These are phyloP conservation scores for Globisporangium radiosum DNA, from an alignment of 352 stramenopile genomes.

Conservation along the genomic window DNA sequence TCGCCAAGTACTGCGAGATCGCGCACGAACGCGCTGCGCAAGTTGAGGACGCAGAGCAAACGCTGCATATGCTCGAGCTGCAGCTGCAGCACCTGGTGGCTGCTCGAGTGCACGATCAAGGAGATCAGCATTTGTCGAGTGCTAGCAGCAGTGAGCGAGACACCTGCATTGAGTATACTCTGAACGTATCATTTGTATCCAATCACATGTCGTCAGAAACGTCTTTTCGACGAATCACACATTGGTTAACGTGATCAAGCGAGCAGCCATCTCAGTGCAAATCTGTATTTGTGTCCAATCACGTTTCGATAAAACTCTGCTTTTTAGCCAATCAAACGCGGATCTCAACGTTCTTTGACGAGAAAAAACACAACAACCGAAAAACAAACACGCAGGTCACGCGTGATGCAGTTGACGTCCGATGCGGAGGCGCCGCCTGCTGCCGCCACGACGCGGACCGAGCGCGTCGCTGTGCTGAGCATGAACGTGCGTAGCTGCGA, in stretches of 20 bases:
- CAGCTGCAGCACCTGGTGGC: slow-evolving; percentile 18
- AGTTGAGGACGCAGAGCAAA: slow-evolving; percentile 32
- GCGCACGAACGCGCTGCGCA: slow-evolving; percentile 27
- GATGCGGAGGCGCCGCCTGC: slow-evolving; percentile 2
- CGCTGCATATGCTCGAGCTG: slow-evolving; percentile 29
- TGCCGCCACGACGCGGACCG: slow-evolving; percentile 14
- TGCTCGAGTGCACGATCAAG: background rate
- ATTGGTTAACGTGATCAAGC: background rate
- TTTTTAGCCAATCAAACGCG: too few relatives aligned
- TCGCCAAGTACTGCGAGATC: slow-evolving; percentile 27
- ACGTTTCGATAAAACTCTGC: too few relatives aligned
- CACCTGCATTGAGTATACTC: too few relatives aligned
- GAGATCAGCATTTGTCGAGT: background rate
- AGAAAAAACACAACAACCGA: too few relatives aligned
- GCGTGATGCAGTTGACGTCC: background rate
- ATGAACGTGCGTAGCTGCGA: slow-evolving; percentile 40
- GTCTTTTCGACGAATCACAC: slow-evolving; percentile 6
- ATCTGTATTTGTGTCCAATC: background rate
- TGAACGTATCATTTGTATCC: too few relatives aligned
- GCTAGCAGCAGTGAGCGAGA: slow-evolving; percentile 7
- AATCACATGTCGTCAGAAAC: too few relatives aligned
- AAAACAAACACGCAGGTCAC: too few relatives aligned
- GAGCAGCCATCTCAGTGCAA: slow-evolving; percentile 13
- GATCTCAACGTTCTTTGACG: too few relatives aligned
- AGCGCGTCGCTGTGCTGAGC: slow-evolving; percentile 61